These are phyloP conservation scores for Fusarium beomiforme DNA, from an alignment of 2,329 filamentous ascomycete species.

Conservation along the genomic window DNA sequence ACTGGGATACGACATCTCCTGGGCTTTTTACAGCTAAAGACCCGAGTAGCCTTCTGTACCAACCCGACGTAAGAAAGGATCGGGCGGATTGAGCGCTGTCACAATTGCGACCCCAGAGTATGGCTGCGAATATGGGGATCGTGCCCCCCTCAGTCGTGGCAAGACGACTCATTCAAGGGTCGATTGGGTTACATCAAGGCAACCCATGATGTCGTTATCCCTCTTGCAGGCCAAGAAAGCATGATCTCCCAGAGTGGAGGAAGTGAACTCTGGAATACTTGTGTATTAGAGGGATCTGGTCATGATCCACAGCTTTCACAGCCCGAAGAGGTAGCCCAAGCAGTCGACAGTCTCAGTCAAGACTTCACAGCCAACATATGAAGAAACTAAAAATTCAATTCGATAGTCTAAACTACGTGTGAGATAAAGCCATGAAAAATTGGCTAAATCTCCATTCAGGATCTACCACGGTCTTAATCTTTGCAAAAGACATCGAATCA, in stretches of 20 bases:
- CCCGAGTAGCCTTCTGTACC: background rate
- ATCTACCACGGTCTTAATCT: no score
- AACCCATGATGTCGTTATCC: background rate
- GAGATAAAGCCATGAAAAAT: no score
- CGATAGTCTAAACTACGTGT: no score
- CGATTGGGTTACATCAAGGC: background rate
- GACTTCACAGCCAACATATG: background rate
- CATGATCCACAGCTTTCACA: background rate
- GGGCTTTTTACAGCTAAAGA: background rate
- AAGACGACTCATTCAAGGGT: background rate
- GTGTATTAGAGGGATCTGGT: background rate
- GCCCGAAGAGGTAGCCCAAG: background rate
- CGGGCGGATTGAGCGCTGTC: background rate
- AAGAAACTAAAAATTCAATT: rapidly evolving
- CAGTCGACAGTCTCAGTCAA: background rate
- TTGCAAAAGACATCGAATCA: no score
- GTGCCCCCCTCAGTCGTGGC: background rate
- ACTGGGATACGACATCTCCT: background rate
- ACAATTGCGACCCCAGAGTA: background rate
- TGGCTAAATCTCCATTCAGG: no score
- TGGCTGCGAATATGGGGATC: background rate
- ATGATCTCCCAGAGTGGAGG: background rate
- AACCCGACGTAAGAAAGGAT: background rate
- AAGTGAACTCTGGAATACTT: background rate
- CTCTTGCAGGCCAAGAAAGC: background rate